Conservation (phyloP, 192 early-diverging fungal species). For the Linderina pennispora region DNA sequence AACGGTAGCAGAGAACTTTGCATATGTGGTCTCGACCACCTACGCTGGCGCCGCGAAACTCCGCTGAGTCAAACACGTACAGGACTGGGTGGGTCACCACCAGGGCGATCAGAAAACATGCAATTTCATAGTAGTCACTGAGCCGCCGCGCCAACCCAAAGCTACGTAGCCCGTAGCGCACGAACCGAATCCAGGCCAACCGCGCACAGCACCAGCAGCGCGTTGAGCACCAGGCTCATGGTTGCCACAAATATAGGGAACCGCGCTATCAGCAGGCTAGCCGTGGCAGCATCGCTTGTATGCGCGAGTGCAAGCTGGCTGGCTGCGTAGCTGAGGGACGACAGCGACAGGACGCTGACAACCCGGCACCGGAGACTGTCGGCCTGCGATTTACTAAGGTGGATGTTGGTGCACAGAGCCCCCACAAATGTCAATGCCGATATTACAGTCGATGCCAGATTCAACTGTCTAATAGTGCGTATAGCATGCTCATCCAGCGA, state of each 20-base stretch:
- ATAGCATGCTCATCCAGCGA: background rate
- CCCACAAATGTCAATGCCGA: conserved; percentile 7
- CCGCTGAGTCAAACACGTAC: conserved; percentile 17
- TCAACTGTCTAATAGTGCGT: background rate
- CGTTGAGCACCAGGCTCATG: conserved; percentile 7
- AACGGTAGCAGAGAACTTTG: conserved; percentile 6
- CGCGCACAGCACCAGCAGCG: conserved; percentile 12
- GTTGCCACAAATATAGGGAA: conserved; percentile 3
- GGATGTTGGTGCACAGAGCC: conserved; percentile 7
- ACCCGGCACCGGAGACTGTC: conserved; percentile 22
- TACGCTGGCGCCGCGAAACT: conserved; percentile 8
- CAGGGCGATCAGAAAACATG: conserved; percentile 6
- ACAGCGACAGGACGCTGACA: conserved; percentile 7
- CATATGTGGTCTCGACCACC: background rate
- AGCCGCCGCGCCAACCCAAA: conserved; percentile 19
- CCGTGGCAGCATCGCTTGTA: background rate
- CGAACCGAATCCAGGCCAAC: conserved; percentile 18
- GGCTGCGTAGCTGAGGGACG: conserved; percentile 8
- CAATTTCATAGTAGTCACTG: conserved; percentile 13
- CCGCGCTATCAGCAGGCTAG: background rate
- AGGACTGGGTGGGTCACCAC: conserved; percentile 20
- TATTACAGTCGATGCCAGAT: conserved; percentile 4
- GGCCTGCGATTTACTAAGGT: conserved; percentile 2
- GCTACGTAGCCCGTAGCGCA: conserved; percentile 33
- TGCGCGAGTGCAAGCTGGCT: conserved; percentile 16